Evolutionary conservation across 1,139 yeast species (phyloP), one percentile per base, ranked within the genome.

Genomic region (Meyerozyma guilliermondii): DNA sequence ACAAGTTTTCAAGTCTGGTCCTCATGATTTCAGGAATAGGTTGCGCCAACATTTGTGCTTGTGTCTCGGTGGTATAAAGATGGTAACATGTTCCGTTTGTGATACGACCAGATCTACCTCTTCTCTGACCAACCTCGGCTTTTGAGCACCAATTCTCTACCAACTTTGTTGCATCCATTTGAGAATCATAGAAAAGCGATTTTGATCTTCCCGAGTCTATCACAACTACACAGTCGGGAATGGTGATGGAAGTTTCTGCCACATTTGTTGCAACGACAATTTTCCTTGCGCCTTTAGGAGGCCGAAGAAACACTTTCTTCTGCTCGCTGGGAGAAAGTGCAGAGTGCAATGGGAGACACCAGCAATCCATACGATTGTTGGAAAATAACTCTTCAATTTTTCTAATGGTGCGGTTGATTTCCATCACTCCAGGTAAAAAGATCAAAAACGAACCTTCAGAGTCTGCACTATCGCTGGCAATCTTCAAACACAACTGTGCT

Each of bases 41-140:
- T 49, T 84, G 83, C 1, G 73, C 66, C 9, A 75, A 65, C 94
- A 89, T 85, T 4, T 63, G 56, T 1, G 63, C 60, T 51, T 80
- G 82, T 0, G 86, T 76, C 2, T 76, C 78, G 42, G 68, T 64
- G 0, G 97, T 83, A 60, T 80, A 92, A 39, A 92, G 60, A 56
- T 87, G 91, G 63, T 81, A 92, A 49, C 97, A 89, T 10, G 70
- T 69, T 46, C 98, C 98, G 26, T 72, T 73, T 23, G 83, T 77
- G 13, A 91, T 89, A 76, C 98, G 92, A 49, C 98, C 98, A n/a
- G 98, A 94, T 71, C 98, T 87, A 59, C 98, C 98, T 58, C 96
- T 74, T 64, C 98, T 77, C 62, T 92, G 98, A 35, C 81, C 78
- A n/a, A 84, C 83, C 56, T 95, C 96, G 0, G 98, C 97, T 50